Base-by-base conservation (phyloP, 129 eudicot species). In the Escallonia herrerae region DNA sequence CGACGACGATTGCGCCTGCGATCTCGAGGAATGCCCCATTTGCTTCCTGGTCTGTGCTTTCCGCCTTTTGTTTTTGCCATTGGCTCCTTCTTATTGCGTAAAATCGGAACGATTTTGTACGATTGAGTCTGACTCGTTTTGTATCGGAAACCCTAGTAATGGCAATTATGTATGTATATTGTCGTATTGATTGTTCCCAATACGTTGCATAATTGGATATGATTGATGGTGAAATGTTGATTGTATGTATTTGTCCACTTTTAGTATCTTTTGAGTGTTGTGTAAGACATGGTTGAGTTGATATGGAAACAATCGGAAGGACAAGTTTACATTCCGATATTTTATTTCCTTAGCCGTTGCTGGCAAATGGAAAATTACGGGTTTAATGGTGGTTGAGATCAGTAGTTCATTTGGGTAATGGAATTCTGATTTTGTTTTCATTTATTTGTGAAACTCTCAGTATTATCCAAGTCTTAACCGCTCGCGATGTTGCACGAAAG, bases 11-110 rank as follows among this genome's bases (percentile, higher is more conserved):
- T 86, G 81, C 52, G 82, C 66, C 58, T 79, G 78, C 43, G 85
- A 86, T 70, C 95, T 94, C 11, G 99, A 94, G 80, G 99, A 94
- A 74, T 94, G 99, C 76, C 99, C 99, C 62, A 94, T 94, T 80
- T 94, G 99, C 78, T 94, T 94, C 84, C 80, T 94, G 95, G 99
- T 94, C 13, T 51, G 96, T 84, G 39, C 66, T 58, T 50, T 51
- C 4, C 10, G 62, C 5, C 22, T 53, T 15, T 4, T 7, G 3
- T 53, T 51, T 51, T n/a, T 51, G 56, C 56, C 12, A 1, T 22
- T 22, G 33, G 33, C 33, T 22, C 33, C 33, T 22, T 22, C 33
- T 22, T 22, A 22, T 22, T 22, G 33, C 33, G 33, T 22, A 22
- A 22, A 22, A 22, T 22, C 33, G 33, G 33, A 22, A 22, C 33